Evolutionary conservation across 768 basidiomycete genomes (phyloP).

Genomic region (Boletellus ananas): DNA sequence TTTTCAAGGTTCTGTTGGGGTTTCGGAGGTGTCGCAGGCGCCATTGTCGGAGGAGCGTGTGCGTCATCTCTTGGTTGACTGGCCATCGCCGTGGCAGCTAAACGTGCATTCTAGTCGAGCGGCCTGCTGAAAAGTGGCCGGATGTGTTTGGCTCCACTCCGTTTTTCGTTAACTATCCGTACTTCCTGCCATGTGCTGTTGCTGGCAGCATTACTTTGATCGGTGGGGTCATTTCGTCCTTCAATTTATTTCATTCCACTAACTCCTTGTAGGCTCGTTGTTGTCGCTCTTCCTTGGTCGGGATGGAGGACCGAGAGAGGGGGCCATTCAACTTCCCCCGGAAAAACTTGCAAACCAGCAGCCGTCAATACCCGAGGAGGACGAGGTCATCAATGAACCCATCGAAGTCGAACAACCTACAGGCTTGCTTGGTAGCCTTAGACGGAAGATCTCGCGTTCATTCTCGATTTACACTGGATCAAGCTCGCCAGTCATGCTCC

Average conservation of each 20-base stretch:
- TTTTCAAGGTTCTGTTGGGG: conserved; percentile 84
- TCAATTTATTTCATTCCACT: neutral
- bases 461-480: conserved; percentile 60
- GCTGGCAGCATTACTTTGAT: conserved; percentile 73
- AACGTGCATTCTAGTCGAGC: conserved; percentile 56
- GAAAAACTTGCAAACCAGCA: conserved; percentile 59
- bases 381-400: conserved; percentile 46
- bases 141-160: conserved; percentile 58
- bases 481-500: conserved; percentile 42
- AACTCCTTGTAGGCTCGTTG: conserved; percentile 58
- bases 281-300: conserved; percentile 84
- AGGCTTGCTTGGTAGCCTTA: conserved; percentile 39
- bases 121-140: conserved; percentile 86
- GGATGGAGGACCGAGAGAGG: conserved; percentile 87
- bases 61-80: conserved; percentile 28
- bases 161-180: conserved; percentile 79
- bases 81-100: neutral
- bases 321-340: conserved; percentile 74
- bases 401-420: conserved; percentile 37
- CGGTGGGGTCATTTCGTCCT: conserved; percentile 39
- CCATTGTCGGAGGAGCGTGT: conserved; percentile 83
- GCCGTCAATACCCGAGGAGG: conserved; percentile 66
- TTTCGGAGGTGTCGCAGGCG: conserved; percentile 89
- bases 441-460: conserved; percentile 48
- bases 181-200: conserved; percentile 81